A percentile compares a stretch with the other conserved stretches of the same genome.
Evolutionary conservation across 164 flowering plant genomes (phyloP).

Genomic region (Chimonanthus salicifolius): DNA sequence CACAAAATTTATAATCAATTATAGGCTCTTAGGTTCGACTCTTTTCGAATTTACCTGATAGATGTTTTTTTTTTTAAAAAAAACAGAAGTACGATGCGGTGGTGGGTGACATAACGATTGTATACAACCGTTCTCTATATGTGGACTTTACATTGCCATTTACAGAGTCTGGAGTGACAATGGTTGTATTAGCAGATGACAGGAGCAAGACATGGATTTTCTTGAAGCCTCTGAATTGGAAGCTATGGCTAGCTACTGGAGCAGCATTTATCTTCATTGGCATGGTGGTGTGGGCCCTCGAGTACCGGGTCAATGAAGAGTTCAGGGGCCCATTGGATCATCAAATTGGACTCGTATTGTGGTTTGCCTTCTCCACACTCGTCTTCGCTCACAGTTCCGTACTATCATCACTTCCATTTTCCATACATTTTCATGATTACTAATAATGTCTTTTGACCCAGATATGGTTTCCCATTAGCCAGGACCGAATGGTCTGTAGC

Average conservation of each 20-base stretch:
- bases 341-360: conserved; percentile 21
- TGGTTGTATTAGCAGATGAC: conserved; percentile 16
- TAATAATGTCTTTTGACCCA: background rate
- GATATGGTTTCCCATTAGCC: background rate
- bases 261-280: conserved; percentile 22
- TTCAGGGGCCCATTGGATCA: conserved; percentile 15
- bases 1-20: too few relatives aligned
- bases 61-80: background rate
- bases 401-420: background rate
- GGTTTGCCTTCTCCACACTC: conserved; percentile 19
- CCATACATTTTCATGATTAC: background rate
- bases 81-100: conserved; percentile 29
- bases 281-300: conserved; percentile 25
- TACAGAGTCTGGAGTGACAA: conserved; percentile 16
- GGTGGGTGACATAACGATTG: conserved; percentile 31
- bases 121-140: conserved; percentile 16
- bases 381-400: conserved; percentile 27
- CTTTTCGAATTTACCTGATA: too few relatives aligned
- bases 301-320: conserved; percentile 15
- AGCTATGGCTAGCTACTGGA: conserved; percentile 21
- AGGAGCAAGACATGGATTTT: conserved; percentile 16
- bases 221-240: conserved; percentile 21
- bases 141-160: conserved; percentile 30
- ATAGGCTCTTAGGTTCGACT: too few relatives aligned
- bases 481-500: background rate